Percentiles rank a stretch among this genome's conserved stretches.
Evolutionary conservation across 768 basidiomycete genomes (phyloP).

Genomic region (Pisolithus orientalis): DNA sequence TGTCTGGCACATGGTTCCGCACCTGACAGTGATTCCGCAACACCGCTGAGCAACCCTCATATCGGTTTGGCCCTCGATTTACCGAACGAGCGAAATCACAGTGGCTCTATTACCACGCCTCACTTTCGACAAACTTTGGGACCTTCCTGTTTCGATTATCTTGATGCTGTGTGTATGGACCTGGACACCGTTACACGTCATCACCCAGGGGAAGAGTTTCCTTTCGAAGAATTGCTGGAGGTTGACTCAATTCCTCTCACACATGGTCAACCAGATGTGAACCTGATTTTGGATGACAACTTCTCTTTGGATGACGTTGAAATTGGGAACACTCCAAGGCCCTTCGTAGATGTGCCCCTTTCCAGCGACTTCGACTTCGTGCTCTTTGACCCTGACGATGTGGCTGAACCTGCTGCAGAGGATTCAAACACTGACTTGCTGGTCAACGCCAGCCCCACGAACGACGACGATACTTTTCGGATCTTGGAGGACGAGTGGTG

Average conservation of each 20-base stretch:
- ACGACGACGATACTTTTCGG: no score
- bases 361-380: slow-evolving; percentile 11
- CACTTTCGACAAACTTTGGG: slow-evolving; percentile 5
- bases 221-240: slow-evolving; percentile 1
- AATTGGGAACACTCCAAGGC: background rate
- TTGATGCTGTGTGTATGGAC: slow-evolving; percentile 5
- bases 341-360: slow-evolving; percentile 1
- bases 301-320: slow-evolving; percentile 8
- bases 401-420: background rate
- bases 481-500: no score
- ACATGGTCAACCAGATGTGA: slow-evolving; percentile 11
- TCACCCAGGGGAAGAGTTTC: slow-evolving; percentile 9
- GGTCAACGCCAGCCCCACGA: background rate
- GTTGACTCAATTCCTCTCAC: slow-evolving; percentile 6
- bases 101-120: slow-evolving; percentile 9
- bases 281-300: slow-evolving; percentile 11
- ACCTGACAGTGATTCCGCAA: slow-evolving; percentile 3
- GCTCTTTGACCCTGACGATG: slow-evolving; percentile 10
- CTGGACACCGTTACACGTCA: slow-evolving; percentile 7
- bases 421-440: background rate
- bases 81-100: slow-evolving; percentile 4
- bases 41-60: slow-evolving; percentile 20
- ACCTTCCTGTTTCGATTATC: slow-evolving; percentile 14
- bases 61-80: slow-evolving; percentile 12
- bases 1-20: background rate